Base-by-base conservation (phyloP, 495 filamentous ascomycete species). In the Podospora pseudopauciseta region DNA sequence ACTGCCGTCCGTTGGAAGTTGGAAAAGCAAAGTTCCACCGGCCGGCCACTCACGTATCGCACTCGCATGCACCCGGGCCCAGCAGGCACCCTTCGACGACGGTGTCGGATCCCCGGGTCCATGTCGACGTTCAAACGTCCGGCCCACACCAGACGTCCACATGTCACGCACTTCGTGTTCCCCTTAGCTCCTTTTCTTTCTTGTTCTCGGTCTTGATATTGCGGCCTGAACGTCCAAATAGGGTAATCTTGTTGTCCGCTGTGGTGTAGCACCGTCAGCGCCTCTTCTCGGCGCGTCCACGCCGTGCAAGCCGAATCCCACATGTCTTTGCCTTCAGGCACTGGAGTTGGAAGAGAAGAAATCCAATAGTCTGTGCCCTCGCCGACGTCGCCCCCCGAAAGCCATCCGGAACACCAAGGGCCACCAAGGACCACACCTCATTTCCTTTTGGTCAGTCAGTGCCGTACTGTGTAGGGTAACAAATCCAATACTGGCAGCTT, bases 211-310 rank as follows among this genome's bases (percentile, higher is more conserved):
- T 58, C 55, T 58, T 18, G 1, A 7, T 58, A 7, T 58, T 58
- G 55, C 55, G 55, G 55, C 55, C 55, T 58, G 55, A 58, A 58
- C 19, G 19, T 58, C 55, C 55, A 4, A 58, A 58, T 49, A 49
- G 5, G 39, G 39, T 11, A 49, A 49, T 49, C 39, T 11, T 18
- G 6, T 49, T 49, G 39, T 49, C 39, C 39, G 39, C 39, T 49
- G 39, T 49, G 39, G 39, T 49, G 39, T 23, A 23, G 23, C 39
- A 13, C 39, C 39, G 39, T 49, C 39, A 49, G 13, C 39, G 39
- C 39, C 39, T 16, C 39, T 49, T 49, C 39, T 49, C 39, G 39
- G 39, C 39, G 39, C 15, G 39, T 49, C 39, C 39, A 49, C 39
- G 39, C 39, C 39, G 39, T 49, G 39, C 39, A 49, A 49, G 39